Conservation (phyloP, 768 basidiomycete species). For the Suillus sp. region DNA sequence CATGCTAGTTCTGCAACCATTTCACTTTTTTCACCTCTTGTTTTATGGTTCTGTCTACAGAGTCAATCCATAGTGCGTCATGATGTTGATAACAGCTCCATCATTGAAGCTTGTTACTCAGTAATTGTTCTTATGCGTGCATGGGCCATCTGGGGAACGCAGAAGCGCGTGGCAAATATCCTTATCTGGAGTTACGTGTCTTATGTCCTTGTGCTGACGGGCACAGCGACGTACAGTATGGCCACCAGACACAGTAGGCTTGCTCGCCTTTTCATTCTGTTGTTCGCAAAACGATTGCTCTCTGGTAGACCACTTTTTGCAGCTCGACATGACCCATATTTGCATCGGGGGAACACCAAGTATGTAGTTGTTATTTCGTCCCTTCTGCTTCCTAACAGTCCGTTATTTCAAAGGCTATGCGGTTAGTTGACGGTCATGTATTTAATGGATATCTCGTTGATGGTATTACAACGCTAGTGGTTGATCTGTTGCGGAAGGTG, state of each 20-base stretch:
- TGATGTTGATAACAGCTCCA: background rate
- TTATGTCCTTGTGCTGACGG: conserved; percentile 5
- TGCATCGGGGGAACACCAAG: conserved; percentile 13
- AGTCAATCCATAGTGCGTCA: conserved; percentile 27
- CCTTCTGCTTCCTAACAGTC: background rate
- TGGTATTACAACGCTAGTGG: conserved; percentile 12
- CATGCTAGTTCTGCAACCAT: conserved; percentile 22
- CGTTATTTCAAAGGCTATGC: background rate
- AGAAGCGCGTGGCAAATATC: conserved; percentile 4
- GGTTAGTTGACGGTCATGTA: background rate
- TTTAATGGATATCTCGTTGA: background rate
- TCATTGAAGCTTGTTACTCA: conserved; percentile 4
- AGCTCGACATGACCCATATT: conserved; percentile 19
- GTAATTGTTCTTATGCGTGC: conserved; percentile 29
- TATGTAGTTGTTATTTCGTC: conserved; percentile 12
- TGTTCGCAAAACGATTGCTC: background rate
- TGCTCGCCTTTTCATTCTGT: background rate
- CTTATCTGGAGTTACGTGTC: conserved; percentile 16
- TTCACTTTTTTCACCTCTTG: conserved; percentile 2
- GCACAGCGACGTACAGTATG: conserved; percentile 7
- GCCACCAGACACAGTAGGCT: background rate
- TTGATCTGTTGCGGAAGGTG: conserved; percentile 8
- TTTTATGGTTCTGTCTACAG: conserved; percentile 17
- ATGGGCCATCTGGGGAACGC: conserved; percentile 26
- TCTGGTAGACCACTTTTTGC: conserved; percentile 12